A percentile compares a stretch with the other conserved stretches of the same genome.
Evolutionary conservation across 2,329 filamentous ascomycete species (phyloP).

Genomic region (Neopestalotiopsis sp.): DNA sequence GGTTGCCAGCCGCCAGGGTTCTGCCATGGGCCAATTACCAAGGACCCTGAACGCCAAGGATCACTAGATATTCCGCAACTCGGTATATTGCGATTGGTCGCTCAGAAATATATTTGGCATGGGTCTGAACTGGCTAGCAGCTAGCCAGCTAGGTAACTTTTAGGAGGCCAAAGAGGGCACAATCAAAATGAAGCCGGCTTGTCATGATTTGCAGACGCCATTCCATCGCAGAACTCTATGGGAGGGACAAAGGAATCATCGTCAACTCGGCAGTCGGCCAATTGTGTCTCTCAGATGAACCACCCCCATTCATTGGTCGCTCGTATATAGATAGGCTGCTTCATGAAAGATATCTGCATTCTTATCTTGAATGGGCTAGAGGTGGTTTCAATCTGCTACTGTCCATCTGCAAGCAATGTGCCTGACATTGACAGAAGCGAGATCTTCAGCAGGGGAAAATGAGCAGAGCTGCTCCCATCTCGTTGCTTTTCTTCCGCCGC

Average conservation of each 20-base stretch:
- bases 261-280: neutral
- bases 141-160: neutral
- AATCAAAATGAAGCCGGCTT: neutral
- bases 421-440: neutral
- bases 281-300: too few species aligned
- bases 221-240: neutral
- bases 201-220: neutral
- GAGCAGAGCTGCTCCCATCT: neutral
- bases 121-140: neutral
- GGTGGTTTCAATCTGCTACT: neutral
- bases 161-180: neutral
- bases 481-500: neutral
- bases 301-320: too few species aligned
- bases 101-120: neutral
- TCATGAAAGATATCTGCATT: neutral
- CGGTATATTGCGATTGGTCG: too few species aligned
- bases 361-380: neutral
- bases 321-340: neutral
- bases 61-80: neutral
- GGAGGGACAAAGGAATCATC: neutral
- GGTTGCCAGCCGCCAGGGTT: neutral
- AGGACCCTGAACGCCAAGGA: slow-evolving; percentile 2
- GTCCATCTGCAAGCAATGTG: neutral
- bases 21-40: neutral
- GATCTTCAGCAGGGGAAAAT: neutral